These are phyloP conservation scores for Dentipellis sp. DNA, from an alignment of 768 basidiomycete genomes.

Conservation along the genomic window DNA sequence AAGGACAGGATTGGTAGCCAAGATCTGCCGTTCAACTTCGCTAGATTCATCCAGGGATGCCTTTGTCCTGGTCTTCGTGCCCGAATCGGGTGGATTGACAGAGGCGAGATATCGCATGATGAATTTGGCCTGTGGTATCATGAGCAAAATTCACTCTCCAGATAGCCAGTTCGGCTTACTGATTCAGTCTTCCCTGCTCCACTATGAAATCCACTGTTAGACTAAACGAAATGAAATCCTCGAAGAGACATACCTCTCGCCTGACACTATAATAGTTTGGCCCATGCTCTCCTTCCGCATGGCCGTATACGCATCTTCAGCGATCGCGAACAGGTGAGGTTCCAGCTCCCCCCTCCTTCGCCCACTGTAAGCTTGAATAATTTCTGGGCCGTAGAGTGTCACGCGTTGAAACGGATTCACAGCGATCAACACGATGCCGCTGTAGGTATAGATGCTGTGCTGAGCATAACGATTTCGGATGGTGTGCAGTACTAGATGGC, in stretches of 20 bases:
- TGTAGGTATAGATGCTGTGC: slow-evolving; percentile 98
- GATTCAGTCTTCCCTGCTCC: slow-evolving; percentile 99
- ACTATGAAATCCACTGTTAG: slow-evolving; percentile 32
- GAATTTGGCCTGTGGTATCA: slow-evolving; percentile 70
- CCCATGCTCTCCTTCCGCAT: slow-evolving; percentile 93
- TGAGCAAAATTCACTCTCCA: slow-evolving; percentile 3
- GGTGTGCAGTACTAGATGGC: slow-evolving; percentile 78
- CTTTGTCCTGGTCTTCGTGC: slow-evolving; percentile 56
- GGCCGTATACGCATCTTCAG: slow-evolving; percentile 96
- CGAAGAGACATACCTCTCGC: slow-evolving; percentile 67
- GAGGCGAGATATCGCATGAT: slow-evolving; percentile 99
- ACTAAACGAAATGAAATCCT: slow-evolving; percentile 7
- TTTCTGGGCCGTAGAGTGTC: slow-evolving; percentile 92
- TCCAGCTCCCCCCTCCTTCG: slow-evolving; percentile 90
- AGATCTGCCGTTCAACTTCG: slow-evolving; percentile 94
- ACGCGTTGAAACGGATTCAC: slow-evolving; percentile 98
- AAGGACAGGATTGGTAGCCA: slow-evolving; percentile 98
- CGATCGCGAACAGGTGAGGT: slow-evolving; percentile 97
- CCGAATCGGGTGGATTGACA: slow-evolving; percentile 74
- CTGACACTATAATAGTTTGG: slow-evolving; percentile 98
- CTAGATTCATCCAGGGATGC: slow-evolving; percentile 76
- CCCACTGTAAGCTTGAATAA: slow-evolving; percentile 95
- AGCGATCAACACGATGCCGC: slow-evolving; percentile 96
- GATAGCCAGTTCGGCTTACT: slow-evolving; percentile 32
- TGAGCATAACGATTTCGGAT: slow-evolving; percentile 95